Percentiles rank a stretch among this genome's conserved stretches.
Evolutionary conservation across 441 rosid species (phyloP).

Genomic region (Omphalea diandra): DNA sequence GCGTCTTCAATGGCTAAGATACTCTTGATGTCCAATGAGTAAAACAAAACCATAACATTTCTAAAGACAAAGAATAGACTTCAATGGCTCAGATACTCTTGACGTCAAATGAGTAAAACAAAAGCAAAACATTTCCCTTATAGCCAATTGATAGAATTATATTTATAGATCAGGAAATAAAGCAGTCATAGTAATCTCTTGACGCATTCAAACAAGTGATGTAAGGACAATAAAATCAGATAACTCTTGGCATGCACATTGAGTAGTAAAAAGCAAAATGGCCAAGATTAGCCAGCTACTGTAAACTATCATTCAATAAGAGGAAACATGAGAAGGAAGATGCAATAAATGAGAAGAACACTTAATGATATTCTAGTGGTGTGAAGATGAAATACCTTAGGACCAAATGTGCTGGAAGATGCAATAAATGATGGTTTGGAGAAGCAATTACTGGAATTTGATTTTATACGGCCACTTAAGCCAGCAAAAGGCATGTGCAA

Average conservation of each 20-base stretch:
- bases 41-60: too few species aligned
- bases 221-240: not conserved
- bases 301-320: too few species aligned
- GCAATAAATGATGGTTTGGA: constrained; percentile 66
- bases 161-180: too few species aligned
- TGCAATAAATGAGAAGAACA: not conserved
- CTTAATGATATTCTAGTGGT: too few species aligned
- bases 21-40: not conserved
- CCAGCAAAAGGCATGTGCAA: constrained; percentile 47
- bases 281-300: not conserved
- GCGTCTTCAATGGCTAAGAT: not conserved
- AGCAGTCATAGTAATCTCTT: not conserved
- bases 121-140: too few species aligned
- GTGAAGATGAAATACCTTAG: constrained; percentile 44
- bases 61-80: too few species aligned
- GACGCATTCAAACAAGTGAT: not conserved
- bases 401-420: constrained; percentile 82
- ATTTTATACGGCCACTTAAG: constrained; percentile 27
- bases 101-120: too few species aligned
- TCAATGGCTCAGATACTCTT: too few species aligned
- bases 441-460: constrained; percentile 27
- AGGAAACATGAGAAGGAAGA: too few species aligned
- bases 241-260: not conserved
- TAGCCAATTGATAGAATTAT: too few species aligned
- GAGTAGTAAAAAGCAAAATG: not conserved